phyloP scores from a whole-genome alignment of 2,329 filamentous ascomycete genomes.

The Lasiodiplodia sp. region DNA sequence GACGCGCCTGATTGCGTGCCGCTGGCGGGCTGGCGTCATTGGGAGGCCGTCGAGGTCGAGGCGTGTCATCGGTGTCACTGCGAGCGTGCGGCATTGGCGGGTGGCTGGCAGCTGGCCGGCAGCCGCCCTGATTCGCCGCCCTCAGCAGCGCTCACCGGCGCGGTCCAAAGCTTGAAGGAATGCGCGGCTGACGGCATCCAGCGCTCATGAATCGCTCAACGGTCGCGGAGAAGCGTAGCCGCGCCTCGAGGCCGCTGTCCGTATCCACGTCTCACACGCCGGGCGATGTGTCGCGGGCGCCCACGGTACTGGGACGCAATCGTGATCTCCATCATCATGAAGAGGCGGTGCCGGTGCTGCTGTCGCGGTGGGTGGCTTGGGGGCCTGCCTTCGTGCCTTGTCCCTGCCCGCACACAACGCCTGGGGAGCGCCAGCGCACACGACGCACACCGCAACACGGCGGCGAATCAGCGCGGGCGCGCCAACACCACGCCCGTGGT shows the following conservation, averaged over 20 bases:
- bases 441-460: conserved; percentile 30
- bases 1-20: conserved; percentile 29
- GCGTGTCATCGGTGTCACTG: conserved; percentile 27
- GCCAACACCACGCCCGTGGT: conserved; percentile 26
- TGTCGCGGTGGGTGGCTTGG: conserved; percentile 22
- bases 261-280: conserved; percentile 26
- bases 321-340: conserved; percentile 27
- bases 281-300: conserved; percentile 20
- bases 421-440: conserved; percentile 30
- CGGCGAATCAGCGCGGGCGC: conserved; percentile 21
- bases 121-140: conserved; percentile 23
- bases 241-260: conserved; percentile 14
- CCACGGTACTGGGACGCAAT: conserved; percentile 28
- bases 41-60: conserved; percentile 22
- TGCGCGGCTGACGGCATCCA: conserved; percentile 25
- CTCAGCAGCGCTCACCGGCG: conserved; percentile 1
- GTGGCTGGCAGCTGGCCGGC: conserved; percentile 26
- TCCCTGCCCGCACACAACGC: conserved; percentile 21
- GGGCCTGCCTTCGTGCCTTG: conserved; percentile 27
- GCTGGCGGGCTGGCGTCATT: conserved; percentile 24
- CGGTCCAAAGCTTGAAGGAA: conserved; percentile 28
- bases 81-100: conserved; percentile 24
- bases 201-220: conserved; percentile 19
- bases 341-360: conserved; percentile 22
- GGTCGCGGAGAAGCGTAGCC: conserved; percentile 28